Conservation (phyloP, 2,329 filamentous ascomycete genomes). For the Calonectria pseudoturangicola region DNA sequence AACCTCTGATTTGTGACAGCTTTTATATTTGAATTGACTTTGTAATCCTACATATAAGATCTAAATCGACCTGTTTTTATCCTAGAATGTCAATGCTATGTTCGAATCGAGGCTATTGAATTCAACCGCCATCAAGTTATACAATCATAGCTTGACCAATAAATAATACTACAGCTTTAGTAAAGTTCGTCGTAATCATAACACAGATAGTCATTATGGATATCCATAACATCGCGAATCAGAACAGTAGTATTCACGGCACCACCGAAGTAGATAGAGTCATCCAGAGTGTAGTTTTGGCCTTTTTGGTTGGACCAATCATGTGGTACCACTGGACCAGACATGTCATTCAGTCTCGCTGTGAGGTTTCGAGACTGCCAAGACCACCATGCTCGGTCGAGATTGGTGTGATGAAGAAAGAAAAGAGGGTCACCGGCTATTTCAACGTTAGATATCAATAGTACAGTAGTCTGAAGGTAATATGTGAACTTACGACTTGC, state of each 20-base stretch:
- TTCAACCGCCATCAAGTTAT: too few species aligned
- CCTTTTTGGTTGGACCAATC: neutral
- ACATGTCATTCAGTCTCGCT: neutral
- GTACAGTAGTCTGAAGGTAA: neutral
- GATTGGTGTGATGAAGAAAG: constrained; percentile 14
- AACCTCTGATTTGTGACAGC: neutral
- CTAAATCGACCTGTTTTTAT: too few species aligned
- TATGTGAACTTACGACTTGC: neutral
- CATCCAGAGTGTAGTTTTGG: neutral
- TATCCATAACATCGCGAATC: neutral
- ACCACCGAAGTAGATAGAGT: neutral
- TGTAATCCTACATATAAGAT: too few species aligned
- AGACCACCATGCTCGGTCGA: neutral
- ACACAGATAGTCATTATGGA: neutral
- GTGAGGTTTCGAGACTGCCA: neutral
- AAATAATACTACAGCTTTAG: neutral
- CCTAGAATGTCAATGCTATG: too few species aligned
- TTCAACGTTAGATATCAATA: neutral
- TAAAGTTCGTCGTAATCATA: neutral
- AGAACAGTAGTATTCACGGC: neutral
- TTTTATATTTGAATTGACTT: neutral
- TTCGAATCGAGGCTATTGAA: too few species aligned
- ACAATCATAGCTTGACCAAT: too few species aligned
- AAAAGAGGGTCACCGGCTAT: neutral
- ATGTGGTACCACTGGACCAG: neutral